These are phyloP conservation scores for Lithohypha guttulata DNA, from an alignment of 2,329 filamentous ascomycete genomes.

Conservation along the genomic window DNA sequence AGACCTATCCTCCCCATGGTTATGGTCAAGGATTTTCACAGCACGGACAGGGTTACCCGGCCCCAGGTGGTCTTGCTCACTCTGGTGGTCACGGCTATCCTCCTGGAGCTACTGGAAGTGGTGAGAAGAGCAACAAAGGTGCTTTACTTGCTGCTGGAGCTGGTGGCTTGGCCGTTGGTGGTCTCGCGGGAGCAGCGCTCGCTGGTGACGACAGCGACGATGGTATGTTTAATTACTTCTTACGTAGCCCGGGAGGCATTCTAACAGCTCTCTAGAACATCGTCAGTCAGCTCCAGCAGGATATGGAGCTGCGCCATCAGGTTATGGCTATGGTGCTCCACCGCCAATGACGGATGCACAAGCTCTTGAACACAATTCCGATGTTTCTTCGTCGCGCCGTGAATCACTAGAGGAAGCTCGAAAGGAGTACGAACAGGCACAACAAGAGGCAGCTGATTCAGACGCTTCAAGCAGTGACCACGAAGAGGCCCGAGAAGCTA, in stretches of 20 bases:
- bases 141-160: conserved; percentile 14
- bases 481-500: conserved; percentile 16
- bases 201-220: conserved; percentile 12
- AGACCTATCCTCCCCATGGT: conserved; percentile 5
- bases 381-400: conserved; percentile 15
- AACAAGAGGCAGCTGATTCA: conserved; percentile 13
- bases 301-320: conserved; percentile 1
- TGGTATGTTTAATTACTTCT: conserved; percentile 6
- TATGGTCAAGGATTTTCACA: conserved; percentile 9
- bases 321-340: conserved; percentile 10
- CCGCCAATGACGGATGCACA: conserved; percentile 7
- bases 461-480: conserved; percentile 16
- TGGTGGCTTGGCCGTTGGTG: conserved; percentile 17
- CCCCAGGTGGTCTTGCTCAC: conserved; percentile 4
- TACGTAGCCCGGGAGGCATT: neutral
- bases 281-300: conserved; percentile 3
- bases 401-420: conserved; percentile 15
- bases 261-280: neutral
- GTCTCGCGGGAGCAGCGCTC: conserved; percentile 13
- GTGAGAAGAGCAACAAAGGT: conserved; percentile 10
- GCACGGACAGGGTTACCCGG: conserved; percentile 12
- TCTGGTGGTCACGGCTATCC: conserved; percentile 8
- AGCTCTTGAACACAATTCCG: conserved; percentile 15
- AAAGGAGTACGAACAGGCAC: conserved; percentile 15
- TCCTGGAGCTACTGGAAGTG: neutral